Evolutionary conservation across 1,284 basidiomycete genomes (phyloP), one percentile per base, ranked within the genome.

Genomic region (Ustilago nuda): DNA sequence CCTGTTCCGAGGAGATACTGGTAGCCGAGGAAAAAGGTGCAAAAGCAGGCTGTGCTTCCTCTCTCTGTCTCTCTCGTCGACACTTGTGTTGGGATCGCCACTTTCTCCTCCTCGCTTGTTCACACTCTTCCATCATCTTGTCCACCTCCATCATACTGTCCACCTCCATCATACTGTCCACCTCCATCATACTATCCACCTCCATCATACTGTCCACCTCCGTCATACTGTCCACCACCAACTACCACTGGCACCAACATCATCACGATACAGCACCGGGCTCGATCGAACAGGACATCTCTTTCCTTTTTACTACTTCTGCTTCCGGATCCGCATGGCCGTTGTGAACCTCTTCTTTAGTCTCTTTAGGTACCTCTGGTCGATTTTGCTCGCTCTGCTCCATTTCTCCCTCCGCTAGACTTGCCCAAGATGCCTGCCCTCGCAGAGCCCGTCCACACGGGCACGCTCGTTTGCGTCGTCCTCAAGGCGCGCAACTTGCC

Each of bases 381-480:
- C 43, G 43, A 19, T 15, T n/a, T 7, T 19, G n/a, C n/a, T 35
- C 33, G 7, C 32, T 11, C 37, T 23, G 13, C 27, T 45, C 13
- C 11, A 35, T 7, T 27, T 51, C 36, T 9, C 23, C 23, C 11
- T 27, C 36, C 12, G 7, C 27, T 35, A 32, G 13, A 30, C 12
- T 51, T 8, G 54, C 43, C 56, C 66, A 52, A n/a, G 41, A 77
- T 77, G 75, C 64, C 76, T 12, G 12, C 68, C 6, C 27, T 65
- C 5, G 35, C 63, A 3, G 76, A 78, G 46, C 67, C 76, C 43
- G 65, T 71, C 35, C 76, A 78, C 63, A 78, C 74, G 72, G 96
- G 96, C 64, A 98, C 96, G 36, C 91, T 99, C 86, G 92, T 98
- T 80, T 93, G 93, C 63, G 95, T 99, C 79, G 91, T 98, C 61